Evolutionary conservation across 2,329 filamentous ascomycete species (phyloP), one percentile per base, ranked within the genome.

Genomic region (Pseudogymnoascus sp.): DNA sequence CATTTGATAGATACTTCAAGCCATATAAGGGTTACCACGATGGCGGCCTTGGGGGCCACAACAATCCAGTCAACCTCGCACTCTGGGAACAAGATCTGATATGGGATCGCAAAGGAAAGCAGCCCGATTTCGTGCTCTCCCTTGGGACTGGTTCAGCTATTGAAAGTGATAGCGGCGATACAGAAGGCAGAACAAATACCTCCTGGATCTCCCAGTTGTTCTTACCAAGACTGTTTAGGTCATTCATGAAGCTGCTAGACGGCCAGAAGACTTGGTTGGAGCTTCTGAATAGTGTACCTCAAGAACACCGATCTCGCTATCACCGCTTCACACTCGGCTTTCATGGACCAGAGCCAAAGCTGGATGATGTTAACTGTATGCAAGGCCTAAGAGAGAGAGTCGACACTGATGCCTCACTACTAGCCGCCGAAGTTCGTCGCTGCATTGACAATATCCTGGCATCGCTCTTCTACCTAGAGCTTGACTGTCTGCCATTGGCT

Each of bases 31-130:
- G 64, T 31, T 65, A 59, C 40, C 62, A 65, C 11, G 63, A 66
- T 38, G 62, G 65, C 0, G 64, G 64, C 21, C 25, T 66, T 16
- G 38, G 38, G 38, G 61, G 49, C 3, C 43, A 66, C 21, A 65
- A 64, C 34, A 66, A 65, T 34, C 62, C 60, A 14, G 64, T 65
- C 18, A 63, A 63, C 36, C 42, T 65, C 18, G 64, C 60, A 12
- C 59, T 66, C 40, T 61, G 42, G 62, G 65, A 66, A 59, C 53
- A 63, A 46, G 59, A 65, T 36, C 23, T 37, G 18, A 34, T 66
- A 14, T 65, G 63, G 65, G 2, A 60, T 40, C 38, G 38, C 38
- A 40, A 40, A 8, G 18, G 59, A 12, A 63, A 62, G 25, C 42
- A 64, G 14, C 63, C 62, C 4, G 64, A 65, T 53, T 18, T 64